Percentiles rank a stretch among this genome's conserved stretches.
phyloP scores from a whole-genome alignment of 2,329 filamentous ascomycete species.

The Tothia fuscella region DNA sequence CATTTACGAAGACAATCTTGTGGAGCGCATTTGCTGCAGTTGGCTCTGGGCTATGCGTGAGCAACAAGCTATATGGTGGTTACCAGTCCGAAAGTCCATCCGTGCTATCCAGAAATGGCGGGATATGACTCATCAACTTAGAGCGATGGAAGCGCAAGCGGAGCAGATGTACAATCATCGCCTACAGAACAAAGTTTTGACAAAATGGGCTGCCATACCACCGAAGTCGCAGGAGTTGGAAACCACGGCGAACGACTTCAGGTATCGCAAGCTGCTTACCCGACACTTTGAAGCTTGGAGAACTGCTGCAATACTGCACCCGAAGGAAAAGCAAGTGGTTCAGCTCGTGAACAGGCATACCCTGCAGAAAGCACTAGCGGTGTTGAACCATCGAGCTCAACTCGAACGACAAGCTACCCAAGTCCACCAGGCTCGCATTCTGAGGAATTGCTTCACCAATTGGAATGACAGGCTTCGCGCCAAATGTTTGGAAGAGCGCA shows the following conservation, averaged over 20 bases:
- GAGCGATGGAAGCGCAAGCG: slow-evolving; percentile 19
- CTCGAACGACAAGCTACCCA: slow-evolving; percentile 36
- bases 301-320: neutral
- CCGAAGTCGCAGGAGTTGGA: neutral
- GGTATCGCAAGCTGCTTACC: slow-evolving; percentile 1
- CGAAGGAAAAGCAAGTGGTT: slow-evolving; percentile 26
- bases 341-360: slow-evolving; percentile 33
- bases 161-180: slow-evolving; percentile 15
- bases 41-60: slow-evolving; percentile 25
- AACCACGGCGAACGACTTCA: neutral
- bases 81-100: neutral
- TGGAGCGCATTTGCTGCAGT: slow-evolving; percentile 21
- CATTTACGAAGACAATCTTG: slow-evolving; percentile 23
- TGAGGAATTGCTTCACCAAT: slow-evolving; percentile 45
- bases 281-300: neutral
- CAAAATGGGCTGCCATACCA: slow-evolving; percentile 13
- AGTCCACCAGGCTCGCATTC: slow-evolving; percentile 39
- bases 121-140: slow-evolving; percentile 17
- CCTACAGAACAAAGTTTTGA: slow-evolving; percentile 19
- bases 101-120: slow-evolving; percentile 16
- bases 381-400: slow-evolving; percentile 35
- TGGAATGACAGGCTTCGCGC: slow-evolving; percentile 52
- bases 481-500: slow-evolving; percentile 37
- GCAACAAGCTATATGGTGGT: slow-evolving; percentile 18
- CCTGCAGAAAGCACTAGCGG: slow-evolving; percentile 32